phyloP scores from a whole-genome alignment of 1,284 basidiomycete species.

The Cryptococcus deneoformans region DNA sequence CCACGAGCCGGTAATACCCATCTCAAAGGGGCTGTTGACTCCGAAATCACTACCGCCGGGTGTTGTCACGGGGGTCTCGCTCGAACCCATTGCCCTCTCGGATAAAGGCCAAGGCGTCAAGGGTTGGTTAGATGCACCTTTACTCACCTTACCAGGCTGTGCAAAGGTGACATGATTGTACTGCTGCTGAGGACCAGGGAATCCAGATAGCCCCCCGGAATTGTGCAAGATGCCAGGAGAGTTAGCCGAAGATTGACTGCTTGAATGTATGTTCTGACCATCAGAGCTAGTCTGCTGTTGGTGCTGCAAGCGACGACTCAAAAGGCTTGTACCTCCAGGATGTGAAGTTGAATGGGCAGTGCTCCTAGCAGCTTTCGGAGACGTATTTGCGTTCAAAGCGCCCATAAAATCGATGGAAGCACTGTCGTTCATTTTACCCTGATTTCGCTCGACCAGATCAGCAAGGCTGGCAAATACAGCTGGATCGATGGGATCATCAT shows the following conservation, averaged over 20 bases:
- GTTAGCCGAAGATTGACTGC: not conserved
- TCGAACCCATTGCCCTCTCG: conserved; percentile 18
- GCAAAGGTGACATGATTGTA: conserved; percentile 5
- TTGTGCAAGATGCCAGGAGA: conserved; percentile 9
- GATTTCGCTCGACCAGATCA: conserved; percentile 27
- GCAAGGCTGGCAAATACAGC: conserved; percentile 29
- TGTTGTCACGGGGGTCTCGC: conserved; percentile 34
- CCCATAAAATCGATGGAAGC: not conserved
- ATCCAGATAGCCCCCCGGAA: not conserved
- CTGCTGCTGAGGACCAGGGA: not conserved
- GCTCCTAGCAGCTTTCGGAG: not conserved
- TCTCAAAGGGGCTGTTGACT: conserved; percentile 32
- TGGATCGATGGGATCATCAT: conserved; percentile 17
- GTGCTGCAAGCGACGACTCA: conserved; percentile 15
- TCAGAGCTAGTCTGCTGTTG: conserved; percentile 7
- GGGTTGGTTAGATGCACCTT: not conserved
- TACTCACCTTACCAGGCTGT: conserved; percentile 2
- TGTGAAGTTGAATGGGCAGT: not conserved
- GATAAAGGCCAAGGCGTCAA: conserved; percentile 22
- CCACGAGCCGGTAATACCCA: conserved; percentile 8
- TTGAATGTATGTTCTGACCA: not conserved
- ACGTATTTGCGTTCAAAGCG: not conserved
- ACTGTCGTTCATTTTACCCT: not conserved
- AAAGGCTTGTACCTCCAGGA: conserved; percentile 6
- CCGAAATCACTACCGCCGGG: conserved; percentile 32